Percentiles rank a stretch among this genome's conserved stretches.
These are phyloP conservation scores for Ceratorhiza oryzae-sativae DNA, from an alignment of 1,284 basidiomycete genomes.

Conservation along the genomic window DNA sequence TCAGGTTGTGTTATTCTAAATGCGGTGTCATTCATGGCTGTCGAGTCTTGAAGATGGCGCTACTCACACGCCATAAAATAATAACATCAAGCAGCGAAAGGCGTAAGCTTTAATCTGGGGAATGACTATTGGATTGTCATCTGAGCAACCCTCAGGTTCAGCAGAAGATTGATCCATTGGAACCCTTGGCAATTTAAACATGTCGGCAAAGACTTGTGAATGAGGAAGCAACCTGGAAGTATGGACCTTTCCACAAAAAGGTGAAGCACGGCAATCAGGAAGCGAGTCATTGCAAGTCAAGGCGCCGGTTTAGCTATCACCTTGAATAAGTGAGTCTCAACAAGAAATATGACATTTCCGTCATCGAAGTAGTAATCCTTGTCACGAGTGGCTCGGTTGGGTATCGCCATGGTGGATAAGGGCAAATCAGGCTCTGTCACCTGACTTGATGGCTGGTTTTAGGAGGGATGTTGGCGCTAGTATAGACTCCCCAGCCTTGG, in stretches of 20 bases:
- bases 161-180: not conserved
- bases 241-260: not conserved
- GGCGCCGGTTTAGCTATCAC: not conserved
- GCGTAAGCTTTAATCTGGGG: not conserved
- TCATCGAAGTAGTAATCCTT: not conserved
- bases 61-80: not conserved
- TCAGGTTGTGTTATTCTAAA: not conserved
- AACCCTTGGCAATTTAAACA: not conserved
- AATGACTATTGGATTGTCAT: conserved; percentile 10
- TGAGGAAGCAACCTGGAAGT: not conserved
- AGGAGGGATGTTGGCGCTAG: no score
- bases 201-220: not conserved
- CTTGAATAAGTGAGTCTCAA: not conserved
- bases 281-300: no score
- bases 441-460: no score
- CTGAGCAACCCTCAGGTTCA: not conserved
- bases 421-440: no score
- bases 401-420: no score
- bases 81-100: not conserved
- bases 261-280: not conserved
- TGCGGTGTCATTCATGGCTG: no score
- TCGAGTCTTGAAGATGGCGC: not conserved
- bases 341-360: not conserved
- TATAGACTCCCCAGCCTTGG: no score
- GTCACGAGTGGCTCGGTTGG: no score